Evolutionary conservation across 108 stramenopile species (phyloP).

Genomic region (Cafeteria roenbergensis): DNA sequence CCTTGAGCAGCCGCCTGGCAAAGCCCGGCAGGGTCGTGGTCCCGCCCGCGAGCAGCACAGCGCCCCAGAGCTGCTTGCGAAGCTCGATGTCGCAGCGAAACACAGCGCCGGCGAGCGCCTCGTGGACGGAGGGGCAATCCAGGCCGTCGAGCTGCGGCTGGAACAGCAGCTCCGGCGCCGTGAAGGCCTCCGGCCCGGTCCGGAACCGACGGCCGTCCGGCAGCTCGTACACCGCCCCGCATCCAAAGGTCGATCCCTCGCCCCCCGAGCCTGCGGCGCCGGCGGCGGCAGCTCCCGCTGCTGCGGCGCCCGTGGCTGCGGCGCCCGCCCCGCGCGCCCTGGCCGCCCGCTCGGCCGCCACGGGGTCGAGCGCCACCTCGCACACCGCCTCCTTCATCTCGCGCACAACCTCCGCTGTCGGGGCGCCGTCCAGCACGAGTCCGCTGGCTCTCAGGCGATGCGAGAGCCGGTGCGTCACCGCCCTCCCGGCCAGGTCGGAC

Average conservation of each 20-base stretch:
- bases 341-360: conserved; percentile 36
- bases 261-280: not conserved
- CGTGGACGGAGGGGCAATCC: conserved; percentile 69
- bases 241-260: not conserved
- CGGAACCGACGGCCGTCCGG: conserved; percentile 72
- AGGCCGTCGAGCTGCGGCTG: conserved; percentile 76
- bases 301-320: too few species aligned
- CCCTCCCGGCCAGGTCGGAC: conserved; percentile 81
- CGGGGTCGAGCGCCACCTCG: conserved; percentile 58
- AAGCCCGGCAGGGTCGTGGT: conserved; percentile 78
- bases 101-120: conserved; percentile 63
- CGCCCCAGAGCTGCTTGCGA: conserved; percentile 68
- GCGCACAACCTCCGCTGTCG: conserved; percentile 71
- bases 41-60: conserved; percentile 85
- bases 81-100: conserved; percentile 79
- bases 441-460: conserved; percentile 28
- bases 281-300: too few species aligned
- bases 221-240: conserved; percentile 44
- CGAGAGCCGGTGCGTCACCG: conserved; percentile 71
- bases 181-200: conserved; percentile 67
- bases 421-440: conserved; percentile 70
- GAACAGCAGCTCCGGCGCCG: conserved; percentile 78
- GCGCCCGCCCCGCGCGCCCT: conserved; percentile 14
- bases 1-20: conserved; percentile 78
- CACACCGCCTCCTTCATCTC: conserved; percentile 81